phyloP scores from a whole-genome alignment of 148 eudicot species.

The Limonium bicolor region DNA sequence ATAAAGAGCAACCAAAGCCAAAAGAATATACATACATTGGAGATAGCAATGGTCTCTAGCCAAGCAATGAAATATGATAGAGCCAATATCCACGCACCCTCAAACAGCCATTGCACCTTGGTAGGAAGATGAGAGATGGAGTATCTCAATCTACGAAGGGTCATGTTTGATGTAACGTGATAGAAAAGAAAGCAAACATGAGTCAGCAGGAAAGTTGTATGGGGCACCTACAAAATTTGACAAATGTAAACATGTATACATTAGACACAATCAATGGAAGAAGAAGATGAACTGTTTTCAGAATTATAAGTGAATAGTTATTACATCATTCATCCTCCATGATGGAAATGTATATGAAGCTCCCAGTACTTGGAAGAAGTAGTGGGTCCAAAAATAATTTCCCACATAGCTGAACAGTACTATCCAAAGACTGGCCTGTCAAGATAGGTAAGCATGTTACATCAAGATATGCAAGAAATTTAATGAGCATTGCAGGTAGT shows the following conservation, averaged over 20 bases:
- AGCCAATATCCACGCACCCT: conserved; percentile 82
- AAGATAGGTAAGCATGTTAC: neutral
- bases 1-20: too few relatives aligned
- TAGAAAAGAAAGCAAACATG: conserved; percentile 90
- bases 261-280: too few relatives aligned
- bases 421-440: conserved; percentile 94
- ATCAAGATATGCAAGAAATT: too few relatives aligned
- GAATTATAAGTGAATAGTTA: too few relatives aligned
- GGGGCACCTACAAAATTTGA: conserved; percentile 63
- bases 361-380: conserved; percentile 90
- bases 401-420: conserved; percentile 86
- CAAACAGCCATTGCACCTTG: conserved; percentile 53
- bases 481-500: too few relatives aligned
- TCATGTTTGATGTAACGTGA: conserved; percentile 81
- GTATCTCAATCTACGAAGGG: conserved; percentile 77
- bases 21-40: conserved; percentile 47
- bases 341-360: conserved; percentile 99
- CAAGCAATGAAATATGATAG: conserved; percentile 83
- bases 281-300: too few relatives aligned
- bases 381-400: conserved; percentile 99
- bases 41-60: conserved; percentile 81
- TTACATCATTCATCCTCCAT: conserved; percentile 96
- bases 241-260: neutral
- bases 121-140: conserved; percentile 54
- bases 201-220: conserved; percentile 79